Percentiles rank a stretch among this genome's conserved stretches.
Evolutionary conservation across 2,329 filamentous ascomycete genomes (phyloP).

Genomic region (Teratosphaeria gauchensis): DNA sequence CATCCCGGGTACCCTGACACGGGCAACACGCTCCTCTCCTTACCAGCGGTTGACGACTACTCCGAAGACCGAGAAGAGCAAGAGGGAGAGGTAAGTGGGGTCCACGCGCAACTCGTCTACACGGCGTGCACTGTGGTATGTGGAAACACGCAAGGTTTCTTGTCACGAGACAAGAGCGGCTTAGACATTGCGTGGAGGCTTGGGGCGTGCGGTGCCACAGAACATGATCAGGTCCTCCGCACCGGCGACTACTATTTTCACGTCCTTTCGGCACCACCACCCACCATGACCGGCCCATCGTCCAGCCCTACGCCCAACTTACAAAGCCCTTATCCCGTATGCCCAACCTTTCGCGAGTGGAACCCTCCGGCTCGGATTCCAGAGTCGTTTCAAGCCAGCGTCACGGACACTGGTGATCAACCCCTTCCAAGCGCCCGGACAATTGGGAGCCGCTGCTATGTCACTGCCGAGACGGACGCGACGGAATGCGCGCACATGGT

Average conservation of each 20-base stretch:
- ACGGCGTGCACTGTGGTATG: neutral
- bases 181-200: neutral
- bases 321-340: neutral
- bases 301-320: neutral
- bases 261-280: neutral
- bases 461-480: neutral
- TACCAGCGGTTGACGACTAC: neutral
- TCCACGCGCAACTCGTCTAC: neutral
- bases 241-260: neutral
- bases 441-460: neutral
- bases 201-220: neutral
- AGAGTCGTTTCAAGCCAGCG: neutral
- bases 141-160: neutral
- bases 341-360: neutral
- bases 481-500: neutral
- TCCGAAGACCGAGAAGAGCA: neutral
- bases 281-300: neutral
- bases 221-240: neutral
- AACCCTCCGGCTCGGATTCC: neutral
- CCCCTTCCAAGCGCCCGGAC: neutral
- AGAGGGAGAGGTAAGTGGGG: neutral
- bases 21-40: neutral
- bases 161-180: neutral
- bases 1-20: neutral
- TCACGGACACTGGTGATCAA: neutral